Conservation (phyloP, 805 yeast genomes). For the Candida endomychidarum region DNA sequence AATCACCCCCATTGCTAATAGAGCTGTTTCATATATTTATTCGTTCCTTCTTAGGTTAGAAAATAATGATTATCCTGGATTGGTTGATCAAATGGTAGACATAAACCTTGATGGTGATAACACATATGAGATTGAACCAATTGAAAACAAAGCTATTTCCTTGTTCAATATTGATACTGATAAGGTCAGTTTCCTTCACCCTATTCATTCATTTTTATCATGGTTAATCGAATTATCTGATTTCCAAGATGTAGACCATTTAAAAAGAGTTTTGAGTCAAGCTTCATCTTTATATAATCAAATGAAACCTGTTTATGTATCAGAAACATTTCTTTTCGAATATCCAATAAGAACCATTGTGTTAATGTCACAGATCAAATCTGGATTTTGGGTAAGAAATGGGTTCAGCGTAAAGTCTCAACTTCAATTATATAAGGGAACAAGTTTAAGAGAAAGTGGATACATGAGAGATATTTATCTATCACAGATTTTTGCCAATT, state of each 20-base stretch:
- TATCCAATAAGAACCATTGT: constrained; percentile 78
- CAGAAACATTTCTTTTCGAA: constrained; percentile 50
- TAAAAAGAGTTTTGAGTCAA: constrained; percentile 21
- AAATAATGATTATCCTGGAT: constrained; percentile 26
- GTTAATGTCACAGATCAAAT: constrained; percentile 75
- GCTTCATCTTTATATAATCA: constrained; percentile 9
- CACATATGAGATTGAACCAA: constrained; percentile 21
- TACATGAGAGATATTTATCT: constrained; percentile 75
- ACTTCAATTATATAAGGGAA: constrained; percentile 70
- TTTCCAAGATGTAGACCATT: constrained; percentile 23
- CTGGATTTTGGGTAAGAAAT: constrained; percentile 93
- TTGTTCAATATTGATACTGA: constrained; percentile 34
- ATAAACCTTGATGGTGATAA: constrained; percentile 19
- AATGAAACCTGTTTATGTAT: constrained; percentile 12
- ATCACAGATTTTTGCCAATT: constrained; percentile 60
- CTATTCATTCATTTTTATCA: constrained; percentile 70
- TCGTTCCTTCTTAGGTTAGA: constrained; percentile 31
- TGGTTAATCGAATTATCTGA: constrained; percentile 63
- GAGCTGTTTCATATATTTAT: constrained; percentile 33
- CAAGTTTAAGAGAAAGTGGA: constrained; percentile 81
- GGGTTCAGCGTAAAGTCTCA: constrained; percentile 82
- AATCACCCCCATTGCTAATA: constrained; percentile 16
- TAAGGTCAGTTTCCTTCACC: constrained; percentile 72
- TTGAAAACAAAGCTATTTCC: constrained; percentile 23
- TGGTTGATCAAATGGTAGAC: constrained; percentile 27